Evolutionary conservation across 2,329 filamentous ascomycete genomes (phyloP).

Genomic region (Penicillium thymicola): DNA sequence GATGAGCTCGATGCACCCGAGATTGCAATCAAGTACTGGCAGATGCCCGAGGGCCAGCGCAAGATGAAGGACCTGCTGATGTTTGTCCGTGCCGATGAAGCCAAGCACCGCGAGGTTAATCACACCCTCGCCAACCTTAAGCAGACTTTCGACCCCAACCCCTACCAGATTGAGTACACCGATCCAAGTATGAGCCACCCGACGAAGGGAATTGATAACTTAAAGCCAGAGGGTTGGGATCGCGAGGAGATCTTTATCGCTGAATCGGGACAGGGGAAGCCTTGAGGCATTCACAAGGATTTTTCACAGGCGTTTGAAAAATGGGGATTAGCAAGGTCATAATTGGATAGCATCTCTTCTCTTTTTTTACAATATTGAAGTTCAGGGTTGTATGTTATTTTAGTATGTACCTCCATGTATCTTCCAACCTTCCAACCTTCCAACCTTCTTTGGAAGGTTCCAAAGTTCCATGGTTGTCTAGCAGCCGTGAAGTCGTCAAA

Average conservation of each 20-base stretch:
- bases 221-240: slow-evolving; percentile 74
- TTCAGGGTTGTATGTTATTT: background rate
- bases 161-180: slow-evolving; percentile 81
- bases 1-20: slow-evolving; percentile 74
- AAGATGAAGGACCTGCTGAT: slow-evolving; percentile 83
- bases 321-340: background rate
- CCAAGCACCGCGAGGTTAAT: slow-evolving; percentile 89
- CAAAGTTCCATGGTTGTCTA: background rate
- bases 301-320: background rate
- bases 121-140: slow-evolving; percentile 89
- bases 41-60: slow-evolving; percentile 78
- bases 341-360: slow-evolving; percentile 7
- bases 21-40: slow-evolving; percentile 88
- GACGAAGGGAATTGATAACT: slow-evolving; percentile 62
- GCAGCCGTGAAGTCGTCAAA: background rate
- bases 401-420: no score
- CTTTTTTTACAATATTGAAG: background rate
- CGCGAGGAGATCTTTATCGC: slow-evolving; percentile 68
- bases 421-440: background rate
- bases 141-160: slow-evolving; percentile 84
- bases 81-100: slow-evolving; percentile 88
- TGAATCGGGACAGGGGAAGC: background rate
- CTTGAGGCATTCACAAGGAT: background rate
- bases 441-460: background rate
- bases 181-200: slow-evolving; percentile 65